Conservation (phyloP, 2,329 filamentous ascomycete genomes). For the Apiospora sp. region DNA sequence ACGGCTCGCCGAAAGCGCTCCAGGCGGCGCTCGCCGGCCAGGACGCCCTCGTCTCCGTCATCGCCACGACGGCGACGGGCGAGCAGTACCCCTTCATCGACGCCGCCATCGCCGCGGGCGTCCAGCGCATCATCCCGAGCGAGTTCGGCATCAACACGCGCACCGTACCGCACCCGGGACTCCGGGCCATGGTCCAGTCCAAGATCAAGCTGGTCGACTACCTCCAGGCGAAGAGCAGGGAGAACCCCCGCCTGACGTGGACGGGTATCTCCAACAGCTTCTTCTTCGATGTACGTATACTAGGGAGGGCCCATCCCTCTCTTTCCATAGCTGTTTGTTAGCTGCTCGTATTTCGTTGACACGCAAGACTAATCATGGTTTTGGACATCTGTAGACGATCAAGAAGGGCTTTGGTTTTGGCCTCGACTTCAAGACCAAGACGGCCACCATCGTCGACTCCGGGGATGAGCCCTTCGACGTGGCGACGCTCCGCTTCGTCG, state of each 20-base stretch:
- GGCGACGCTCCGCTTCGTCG: constrained; percentile 60
- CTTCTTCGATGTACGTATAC: constrained; percentile 64
- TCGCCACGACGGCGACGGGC: constrained; percentile 51
- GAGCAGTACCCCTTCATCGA: constrained; percentile 60
- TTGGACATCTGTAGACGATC: constrained; percentile 48
- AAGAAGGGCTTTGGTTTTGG: constrained; percentile 55
- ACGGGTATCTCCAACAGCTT: constrained; percentile 64
- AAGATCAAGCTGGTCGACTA: constrained; percentile 54
- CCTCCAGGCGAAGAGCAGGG: constrained; percentile 55
- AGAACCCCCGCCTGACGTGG: constrained; percentile 61
- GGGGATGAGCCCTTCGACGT: constrained; percentile 60
- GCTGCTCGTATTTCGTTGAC: not conserved
- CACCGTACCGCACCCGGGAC: constrained; percentile 32
- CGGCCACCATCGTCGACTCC: constrained; percentile 62
- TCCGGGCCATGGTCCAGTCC: constrained; percentile 37
- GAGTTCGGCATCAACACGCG: constrained; percentile 55
- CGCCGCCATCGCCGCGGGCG: constrained; percentile 62
- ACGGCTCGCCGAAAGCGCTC: constrained; percentile 53
- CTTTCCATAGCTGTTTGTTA: not conserved
- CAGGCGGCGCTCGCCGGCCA: constrained; percentile 56
- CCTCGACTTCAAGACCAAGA: constrained; percentile 57
- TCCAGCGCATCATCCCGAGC: constrained; percentile 64
- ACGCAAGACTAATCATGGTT: not conserved
- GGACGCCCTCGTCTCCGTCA: constrained; percentile 61
- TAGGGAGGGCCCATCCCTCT: too few relatives aligned